These are phyloP conservation scores for Colletotrichum australisinense DNA, from an alignment of 2,329 filamentous ascomycete species.

Conservation along the genomic window DNA sequence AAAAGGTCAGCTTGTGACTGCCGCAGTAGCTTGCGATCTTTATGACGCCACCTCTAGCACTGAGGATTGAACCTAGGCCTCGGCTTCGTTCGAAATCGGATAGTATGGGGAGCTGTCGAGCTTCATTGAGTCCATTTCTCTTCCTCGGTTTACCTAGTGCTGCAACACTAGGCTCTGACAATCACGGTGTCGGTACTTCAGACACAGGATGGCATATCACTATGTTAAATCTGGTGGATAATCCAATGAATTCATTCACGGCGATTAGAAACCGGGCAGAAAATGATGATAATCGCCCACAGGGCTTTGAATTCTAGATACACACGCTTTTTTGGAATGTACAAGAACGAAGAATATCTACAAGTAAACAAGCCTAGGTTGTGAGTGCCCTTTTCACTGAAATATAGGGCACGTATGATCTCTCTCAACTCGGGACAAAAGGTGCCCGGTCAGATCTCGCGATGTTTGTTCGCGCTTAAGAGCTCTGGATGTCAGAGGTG, in stretches of 20 bases:
- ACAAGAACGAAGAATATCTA: constrained; percentile 26
- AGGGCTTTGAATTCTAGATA: constrained; percentile 20
- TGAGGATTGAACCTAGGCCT: too few species aligned
- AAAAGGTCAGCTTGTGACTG: not conserved
- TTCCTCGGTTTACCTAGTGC: too few species aligned
- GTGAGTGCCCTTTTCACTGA: not conserved
- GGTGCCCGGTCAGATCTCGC: not conserved
- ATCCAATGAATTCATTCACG: not conserved
- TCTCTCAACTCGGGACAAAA: not conserved
- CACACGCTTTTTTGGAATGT: constrained; percentile 12
- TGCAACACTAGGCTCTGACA: too few species aligned
- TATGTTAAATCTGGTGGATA: too few species aligned
- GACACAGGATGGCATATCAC: too few species aligned
- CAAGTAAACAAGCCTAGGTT: constrained; percentile 28
- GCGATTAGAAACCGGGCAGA: not conserved
- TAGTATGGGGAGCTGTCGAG: too few species aligned
- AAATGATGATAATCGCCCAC: constrained; percentile 11
- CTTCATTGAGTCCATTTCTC: too few species aligned
- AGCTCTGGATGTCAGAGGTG: constrained; percentile 15
- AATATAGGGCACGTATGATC: not conserved
- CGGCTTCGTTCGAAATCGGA: too few species aligned
- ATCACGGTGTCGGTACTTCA: too few species aligned
- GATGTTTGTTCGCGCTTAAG: not conserved
- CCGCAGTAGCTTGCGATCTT: not conserved
- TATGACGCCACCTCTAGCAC: too few species aligned